Conservation (phyloP, 495 filamentous ascomycete genomes). For the Tuber magnatum region DNA sequence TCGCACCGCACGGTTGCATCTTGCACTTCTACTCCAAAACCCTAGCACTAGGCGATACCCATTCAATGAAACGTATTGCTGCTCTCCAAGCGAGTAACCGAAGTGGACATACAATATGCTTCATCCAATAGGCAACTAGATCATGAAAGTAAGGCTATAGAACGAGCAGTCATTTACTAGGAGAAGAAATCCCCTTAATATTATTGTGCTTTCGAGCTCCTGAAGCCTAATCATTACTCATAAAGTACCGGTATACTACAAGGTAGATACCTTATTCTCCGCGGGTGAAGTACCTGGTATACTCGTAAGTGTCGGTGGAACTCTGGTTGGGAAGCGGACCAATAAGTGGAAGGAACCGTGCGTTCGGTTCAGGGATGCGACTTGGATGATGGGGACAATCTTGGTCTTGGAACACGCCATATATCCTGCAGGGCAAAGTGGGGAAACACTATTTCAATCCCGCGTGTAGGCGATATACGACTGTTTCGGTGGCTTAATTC, state of each 20-base stretch:
- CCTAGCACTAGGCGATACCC: conserved; percentile 10
- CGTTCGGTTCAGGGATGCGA: neutral
- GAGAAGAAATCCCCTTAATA: neutral
- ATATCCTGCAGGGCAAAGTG: neutral
- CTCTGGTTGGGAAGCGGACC: neutral
- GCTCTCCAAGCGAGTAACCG: neutral
- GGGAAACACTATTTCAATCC: neutral
- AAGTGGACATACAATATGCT: neutral
- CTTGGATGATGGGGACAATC: neutral
- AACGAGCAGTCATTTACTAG: neutral
- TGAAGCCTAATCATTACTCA: neutral
- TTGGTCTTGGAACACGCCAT: neutral
- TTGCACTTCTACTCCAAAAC: conserved; percentile 26
- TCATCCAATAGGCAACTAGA: neutral
- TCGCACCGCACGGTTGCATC: conserved; percentile 1
- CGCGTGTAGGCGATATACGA: neutral
- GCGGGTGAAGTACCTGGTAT: conserved; percentile 24
- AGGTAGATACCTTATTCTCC: neutral
- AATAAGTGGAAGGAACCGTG: neutral
- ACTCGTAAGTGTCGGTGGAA: neutral
- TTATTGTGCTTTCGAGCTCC: neutral
- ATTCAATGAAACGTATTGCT: neutral
- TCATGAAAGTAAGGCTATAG: neutral
- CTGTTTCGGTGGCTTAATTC: neutral
- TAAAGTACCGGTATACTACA: neutral